Percentiles rank a stretch among this genome's conserved stretches.
These are phyloP conservation scores for Calycina marina DNA, from an alignment of 2,329 filamentous ascomycete species.

Conservation along the genomic window DNA sequence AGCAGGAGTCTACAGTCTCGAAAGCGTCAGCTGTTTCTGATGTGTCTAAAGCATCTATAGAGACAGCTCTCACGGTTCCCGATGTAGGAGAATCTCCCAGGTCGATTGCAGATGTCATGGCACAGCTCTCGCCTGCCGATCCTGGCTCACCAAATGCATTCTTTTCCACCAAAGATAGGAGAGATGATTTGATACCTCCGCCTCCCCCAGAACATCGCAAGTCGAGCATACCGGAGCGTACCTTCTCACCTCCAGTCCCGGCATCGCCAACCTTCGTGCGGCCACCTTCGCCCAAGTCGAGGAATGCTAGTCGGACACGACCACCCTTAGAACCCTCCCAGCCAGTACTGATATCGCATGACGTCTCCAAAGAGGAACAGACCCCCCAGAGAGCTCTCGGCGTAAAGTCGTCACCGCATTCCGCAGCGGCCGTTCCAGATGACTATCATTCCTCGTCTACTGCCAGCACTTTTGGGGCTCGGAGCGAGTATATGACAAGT, in stretches of 20 bases:
- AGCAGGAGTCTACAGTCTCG: too few relatives aligned
- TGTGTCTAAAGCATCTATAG: too few relatives aligned
- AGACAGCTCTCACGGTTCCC: too few relatives aligned
- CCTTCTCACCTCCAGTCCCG: too few relatives aligned
- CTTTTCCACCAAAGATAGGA: too few relatives aligned
- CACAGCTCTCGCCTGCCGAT: constrained; percentile 2
- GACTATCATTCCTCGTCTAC: too few relatives aligned
- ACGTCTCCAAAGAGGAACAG: constrained; percentile 5
- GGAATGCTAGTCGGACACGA: constrained; percentile 10
- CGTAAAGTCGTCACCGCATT: constrained; percentile 3
- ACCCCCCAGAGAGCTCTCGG: neutral
- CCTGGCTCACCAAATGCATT: constrained; percentile 1
- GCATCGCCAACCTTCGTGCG: constrained; percentile 4
- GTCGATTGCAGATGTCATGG: neutral
- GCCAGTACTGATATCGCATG: constrained; percentile 3
- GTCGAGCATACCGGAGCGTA: too few relatives aligned
- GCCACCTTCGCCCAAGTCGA: constrained; percentile 11
- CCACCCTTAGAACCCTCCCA: constrained; percentile 1
- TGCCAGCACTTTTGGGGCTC: too few relatives aligned
- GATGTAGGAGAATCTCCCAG: too few relatives aligned
- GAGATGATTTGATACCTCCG: too few relatives aligned
- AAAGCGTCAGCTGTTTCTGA: too few relatives aligned
- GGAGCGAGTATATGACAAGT: too few relatives aligned
- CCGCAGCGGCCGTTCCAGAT: constrained; percentile 1
- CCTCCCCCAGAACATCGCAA: neutral